These are phyloP conservation scores for Nepenthes gracilis DNA, from an alignment of 148 eudicot species.

Conservation along the genomic window DNA sequence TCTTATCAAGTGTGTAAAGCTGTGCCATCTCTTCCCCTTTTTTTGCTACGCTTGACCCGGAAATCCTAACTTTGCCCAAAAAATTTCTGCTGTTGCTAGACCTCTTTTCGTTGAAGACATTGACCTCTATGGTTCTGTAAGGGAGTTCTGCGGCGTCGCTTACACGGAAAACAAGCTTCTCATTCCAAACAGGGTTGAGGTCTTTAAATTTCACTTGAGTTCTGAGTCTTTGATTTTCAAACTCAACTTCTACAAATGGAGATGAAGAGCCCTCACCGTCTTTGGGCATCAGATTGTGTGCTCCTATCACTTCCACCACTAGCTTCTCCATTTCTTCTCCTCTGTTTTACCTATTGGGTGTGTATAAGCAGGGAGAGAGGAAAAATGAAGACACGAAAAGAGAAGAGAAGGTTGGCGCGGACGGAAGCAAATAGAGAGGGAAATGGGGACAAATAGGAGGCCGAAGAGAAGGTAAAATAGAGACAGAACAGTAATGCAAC, in stretches of 20 bases:
- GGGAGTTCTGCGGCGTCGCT: slow-evolving; percentile 61
- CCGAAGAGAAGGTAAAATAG: too few relatives aligned
- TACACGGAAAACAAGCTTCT: slow-evolving; percentile 62
- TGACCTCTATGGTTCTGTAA: slow-evolving; percentile 55
- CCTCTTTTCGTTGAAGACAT: slow-evolving; percentile 59
- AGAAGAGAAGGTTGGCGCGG: background rate
- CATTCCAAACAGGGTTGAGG: slow-evolving; percentile 88
- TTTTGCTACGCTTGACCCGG: slow-evolving; percentile 48
- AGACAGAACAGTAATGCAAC: too few relatives aligned
- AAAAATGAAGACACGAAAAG: slow-evolving; percentile 5
- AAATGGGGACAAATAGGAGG: background rate
- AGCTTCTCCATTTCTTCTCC: slow-evolving; percentile 34
- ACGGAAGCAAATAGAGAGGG: background rate
- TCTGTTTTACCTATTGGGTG: too few relatives aligned
- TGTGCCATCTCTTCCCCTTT: slow-evolving; percentile 54
- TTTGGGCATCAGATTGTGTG: slow-evolving; percentile 87
- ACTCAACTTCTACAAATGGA: slow-evolving; percentile 78
- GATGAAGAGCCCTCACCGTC: slow-evolving; percentile 95
- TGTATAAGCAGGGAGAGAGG: background rate
- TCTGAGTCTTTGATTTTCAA: slow-evolving; percentile 47
- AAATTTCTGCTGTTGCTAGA: slow-evolving; percentile 73
- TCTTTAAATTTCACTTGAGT: slow-evolving; percentile 64
- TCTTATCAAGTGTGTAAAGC: slow-evolving; percentile 59
- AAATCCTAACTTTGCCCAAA: slow-evolving; percentile 60
- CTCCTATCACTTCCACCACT: slow-evolving; percentile 80